Base-by-base conservation (phyloP, 2,329 filamentous ascomycete species). In the Trichothecium roseum region DNA sequence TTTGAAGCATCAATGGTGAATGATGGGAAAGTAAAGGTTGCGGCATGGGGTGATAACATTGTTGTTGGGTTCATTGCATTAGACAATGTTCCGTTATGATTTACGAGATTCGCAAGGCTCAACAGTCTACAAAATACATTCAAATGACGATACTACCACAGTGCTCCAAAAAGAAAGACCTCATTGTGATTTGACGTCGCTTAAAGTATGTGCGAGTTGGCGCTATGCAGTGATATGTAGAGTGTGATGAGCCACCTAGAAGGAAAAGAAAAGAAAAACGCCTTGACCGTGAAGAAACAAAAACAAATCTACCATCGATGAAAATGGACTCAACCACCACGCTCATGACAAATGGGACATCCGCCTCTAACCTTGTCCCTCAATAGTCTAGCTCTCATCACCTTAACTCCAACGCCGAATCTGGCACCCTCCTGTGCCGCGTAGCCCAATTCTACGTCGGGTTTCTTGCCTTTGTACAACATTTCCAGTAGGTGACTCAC, bases 371-470 rank as follows among this genome's bases (percentile, higher is more conserved):
- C 68, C 41, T 75, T 75, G 48, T 88, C 82, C 45, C 78, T 71
- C 40, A 94, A 59, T 37, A 94, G 55, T 43, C 86, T 73, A 28
- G 88, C 87, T 52, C 86, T 84, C 43, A 84, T 91, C 18, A 94
- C 86, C 59, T 95, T 95, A 20, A 81, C 76, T 0, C 85, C 84
- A 6, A 96, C 78, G 36, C 81, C 84, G 38, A 80, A 68, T 7
- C 72, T 69, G 18, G 58, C 56, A 37, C 55, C 57, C 13, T 62
- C 54, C 9, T 66, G 60, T 28, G 60, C 56, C 3, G 57, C 56
- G 13, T 56, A 62, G 2, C 60, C 62, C 18, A 72, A 60, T 3
- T 66, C 61, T 4, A 62, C 53, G 38, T 79, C 72, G 5, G 56
- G 52, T 18, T 54, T 55, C 53, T 59, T 66, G 20, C 47, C 68